phyloP scores from a whole-genome alignment of 73 alveolate genomes.

The Paramecium sonneborni region DNA sequence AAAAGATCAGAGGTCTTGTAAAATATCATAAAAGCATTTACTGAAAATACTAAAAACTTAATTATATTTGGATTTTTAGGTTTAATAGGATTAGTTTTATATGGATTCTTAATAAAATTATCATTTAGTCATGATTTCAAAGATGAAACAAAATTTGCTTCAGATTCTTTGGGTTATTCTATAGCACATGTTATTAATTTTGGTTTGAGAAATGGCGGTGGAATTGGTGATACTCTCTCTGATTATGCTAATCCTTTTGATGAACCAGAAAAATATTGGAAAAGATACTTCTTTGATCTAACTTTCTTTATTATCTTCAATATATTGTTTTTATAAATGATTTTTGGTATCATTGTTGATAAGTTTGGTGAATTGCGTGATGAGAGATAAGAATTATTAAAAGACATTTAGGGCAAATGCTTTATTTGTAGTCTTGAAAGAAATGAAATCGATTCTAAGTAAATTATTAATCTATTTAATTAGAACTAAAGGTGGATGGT shows the following conservation, averaged over 20 bases:
- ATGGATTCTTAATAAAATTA: constrained; percentile 62
- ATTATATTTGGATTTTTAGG: constrained; percentile 61
- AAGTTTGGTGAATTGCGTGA: constrained; percentile 92
- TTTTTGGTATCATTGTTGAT: constrained; percentile 91
- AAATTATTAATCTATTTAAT: neutral
- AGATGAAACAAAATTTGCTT: constrained; percentile 2
- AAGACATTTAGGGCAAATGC: constrained; percentile 85
- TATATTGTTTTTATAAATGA: constrained; percentile 82
- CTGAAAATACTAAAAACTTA: constrained; percentile 65
- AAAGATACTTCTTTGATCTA: constrained; percentile 86
- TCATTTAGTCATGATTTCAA: constrained; percentile 62
- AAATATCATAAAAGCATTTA: constrained; percentile 67
- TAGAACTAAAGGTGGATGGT: constrained; percentile 68
- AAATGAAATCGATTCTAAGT: constrained; percentile 43
- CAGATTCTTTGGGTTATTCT: constrained; percentile 36
- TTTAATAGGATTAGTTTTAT: constrained; percentile 66
- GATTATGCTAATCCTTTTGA: constrained; percentile 11
- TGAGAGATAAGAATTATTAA: constrained; percentile 72
- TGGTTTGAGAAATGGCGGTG: constrained; percentile 92
- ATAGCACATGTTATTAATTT: constrained; percentile 65
- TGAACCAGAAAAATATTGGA: constrained; percentile 71
- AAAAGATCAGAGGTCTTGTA: constrained; percentile 66
- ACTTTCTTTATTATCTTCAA: constrained; percentile 86
- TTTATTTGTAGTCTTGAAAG: constrained; percentile 75
- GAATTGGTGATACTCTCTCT: constrained; percentile 84